Conservation (phyloP, 2,329 filamentous ascomycete species). For the Chaetomium olivaceum region DNA sequence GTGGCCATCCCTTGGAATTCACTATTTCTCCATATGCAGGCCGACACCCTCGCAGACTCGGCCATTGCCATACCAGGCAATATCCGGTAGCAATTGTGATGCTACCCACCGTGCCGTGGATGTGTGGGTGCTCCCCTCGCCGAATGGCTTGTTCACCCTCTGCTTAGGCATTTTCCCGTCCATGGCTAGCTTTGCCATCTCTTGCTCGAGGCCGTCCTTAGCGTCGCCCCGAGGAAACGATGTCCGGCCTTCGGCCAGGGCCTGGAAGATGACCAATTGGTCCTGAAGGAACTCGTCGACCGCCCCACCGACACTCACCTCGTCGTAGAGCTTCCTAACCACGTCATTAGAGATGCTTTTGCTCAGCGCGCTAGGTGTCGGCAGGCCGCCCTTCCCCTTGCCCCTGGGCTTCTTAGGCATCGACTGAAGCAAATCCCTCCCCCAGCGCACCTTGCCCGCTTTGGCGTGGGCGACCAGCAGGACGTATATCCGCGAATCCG, state of each 20-base stretch:
- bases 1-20: not conserved
- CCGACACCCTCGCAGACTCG: slow-evolving; percentile 51
- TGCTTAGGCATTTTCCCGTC: slow-evolving; percentile 43
- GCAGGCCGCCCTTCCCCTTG: slow-evolving; percentile 27
- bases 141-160: slow-evolving; percentile 52
- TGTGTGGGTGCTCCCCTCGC: slow-evolving; percentile 57
- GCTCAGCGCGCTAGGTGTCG: slow-evolving; percentile 35
- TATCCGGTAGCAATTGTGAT: slow-evolving; percentile 50
- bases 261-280: slow-evolving; percentile 62
- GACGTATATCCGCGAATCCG: slow-evolving; percentile 55
- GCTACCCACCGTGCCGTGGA: slow-evolving; percentile 63
- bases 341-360: slow-evolving; percentile 48
- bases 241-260: slow-evolving; percentile 54
- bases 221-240: slow-evolving; percentile 43
- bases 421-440: slow-evolving; percentile 39
- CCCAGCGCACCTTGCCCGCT: slow-evolving; percentile 31
- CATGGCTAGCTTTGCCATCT: slow-evolving; percentile 38
- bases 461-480: slow-evolving; percentile 57
- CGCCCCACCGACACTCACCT: slow-evolving; percentile 47
- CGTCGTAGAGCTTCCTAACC: slow-evolving; percentile 47
- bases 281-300: slow-evolving; percentile 62
- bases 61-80: slow-evolving; percentile 54
- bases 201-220: slow-evolving; percentile 32
- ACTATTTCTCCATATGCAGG: slow-evolving; percentile 20
- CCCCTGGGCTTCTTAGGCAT: slow-evolving; percentile 44